phyloP scores from a whole-genome alignment of 441 rosid genomes.

The Populus hybrid region DNA sequence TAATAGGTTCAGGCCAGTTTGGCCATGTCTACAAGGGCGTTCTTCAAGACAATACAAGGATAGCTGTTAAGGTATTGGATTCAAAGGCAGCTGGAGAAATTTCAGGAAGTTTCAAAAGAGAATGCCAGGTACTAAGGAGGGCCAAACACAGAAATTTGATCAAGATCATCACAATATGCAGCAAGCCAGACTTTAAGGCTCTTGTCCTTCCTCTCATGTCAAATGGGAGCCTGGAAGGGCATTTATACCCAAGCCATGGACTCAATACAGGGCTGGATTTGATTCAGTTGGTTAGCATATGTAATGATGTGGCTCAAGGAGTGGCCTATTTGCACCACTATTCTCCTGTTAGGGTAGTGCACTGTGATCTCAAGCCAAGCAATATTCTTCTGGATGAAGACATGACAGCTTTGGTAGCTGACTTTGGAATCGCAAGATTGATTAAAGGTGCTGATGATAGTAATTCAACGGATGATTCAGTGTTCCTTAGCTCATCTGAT shows the following conservation, averaged over 20 bases:
- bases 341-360: slow-evolving; percentile 78
- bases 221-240: slow-evolving; percentile 37
- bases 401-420: slow-evolving; percentile 82
- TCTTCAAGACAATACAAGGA: slow-evolving; percentile 27
- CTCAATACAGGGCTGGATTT: slow-evolving; percentile 40
- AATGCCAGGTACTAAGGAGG: slow-evolving; percentile 28
- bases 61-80: slow-evolving; percentile 36
- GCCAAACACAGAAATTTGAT: slow-evolving; percentile 32
- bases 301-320: slow-evolving; percentile 79
- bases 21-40: slow-evolving; percentile 34
- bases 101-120: slow-evolving; percentile 29
- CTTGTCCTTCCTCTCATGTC: slow-evolving; percentile 31
- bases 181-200: slow-evolving; percentile 34
- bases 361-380: slow-evolving; percentile 90
- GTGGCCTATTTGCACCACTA: slow-evolving; percentile 76
- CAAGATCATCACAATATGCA: slow-evolving; percentile 29
- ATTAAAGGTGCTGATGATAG: slow-evolving; percentile 45
- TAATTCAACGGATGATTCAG: slow-evolving; percentile 34
- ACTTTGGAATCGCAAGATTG: slow-evolving; percentile 78
- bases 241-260: slow-evolving; percentile 52
- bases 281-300: slow-evolving; percentile 65
- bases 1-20: slow-evolving; percentile 28
- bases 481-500: slow-evolving; percentile 59
- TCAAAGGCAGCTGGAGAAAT: slow-evolving; percentile 10
- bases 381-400: slow-evolving; percentile 83